A percentile compares a stretch with the other conserved stretches of the same genome.
phyloP scores from a whole-genome alignment of 176 grass and related monocot species.

The Triticum urartu region DNA sequence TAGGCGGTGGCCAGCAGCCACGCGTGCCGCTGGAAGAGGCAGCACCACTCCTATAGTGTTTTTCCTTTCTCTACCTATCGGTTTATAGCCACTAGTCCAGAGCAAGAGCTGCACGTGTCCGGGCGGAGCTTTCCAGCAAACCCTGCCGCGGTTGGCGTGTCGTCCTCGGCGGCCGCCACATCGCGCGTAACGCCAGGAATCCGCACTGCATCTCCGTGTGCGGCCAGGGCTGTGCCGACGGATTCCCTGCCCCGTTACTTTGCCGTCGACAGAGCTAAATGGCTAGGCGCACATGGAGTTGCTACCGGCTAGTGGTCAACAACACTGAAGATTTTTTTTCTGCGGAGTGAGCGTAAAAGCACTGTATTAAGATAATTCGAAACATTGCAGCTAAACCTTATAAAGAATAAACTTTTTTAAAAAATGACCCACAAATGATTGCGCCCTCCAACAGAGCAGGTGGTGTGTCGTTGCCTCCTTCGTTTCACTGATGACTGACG shows the following conservation, averaged over 20 bases:
- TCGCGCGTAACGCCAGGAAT: background rate
- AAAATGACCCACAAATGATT: too few species aligned
- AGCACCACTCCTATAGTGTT: background rate
- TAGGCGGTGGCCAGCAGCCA: background rate
- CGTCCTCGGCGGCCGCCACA: background rate
- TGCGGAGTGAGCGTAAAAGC: too few species aligned
- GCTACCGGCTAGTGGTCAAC: background rate
- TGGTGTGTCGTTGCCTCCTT: too few species aligned
- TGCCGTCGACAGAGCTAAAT: background rate
- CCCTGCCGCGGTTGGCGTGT: background rate
- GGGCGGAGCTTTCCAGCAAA: slow-evolving; percentile 14
- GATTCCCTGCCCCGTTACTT: background rate
- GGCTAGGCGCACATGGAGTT: background rate
- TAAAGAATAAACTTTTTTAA: too few species aligned
- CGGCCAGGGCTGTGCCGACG: background rate
- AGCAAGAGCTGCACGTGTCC: slow-evolving; percentile 11
- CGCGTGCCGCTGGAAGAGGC: background rate
- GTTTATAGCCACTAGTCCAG: background rate
- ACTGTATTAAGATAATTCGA: too few species aligned
- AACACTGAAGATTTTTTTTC: background rate
- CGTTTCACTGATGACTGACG: too few species aligned
- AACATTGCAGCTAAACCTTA: too few species aligned
- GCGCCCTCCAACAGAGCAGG: too few species aligned
- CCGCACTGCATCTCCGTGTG: slow-evolving; percentile 1
- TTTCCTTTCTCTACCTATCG: background rate